Percentiles rank a stretch among this genome's conserved stretches.
phyloP scores from a whole-genome alignment of 2,329 filamentous ascomycete species.

The Penicillium brevicompactum region DNA sequence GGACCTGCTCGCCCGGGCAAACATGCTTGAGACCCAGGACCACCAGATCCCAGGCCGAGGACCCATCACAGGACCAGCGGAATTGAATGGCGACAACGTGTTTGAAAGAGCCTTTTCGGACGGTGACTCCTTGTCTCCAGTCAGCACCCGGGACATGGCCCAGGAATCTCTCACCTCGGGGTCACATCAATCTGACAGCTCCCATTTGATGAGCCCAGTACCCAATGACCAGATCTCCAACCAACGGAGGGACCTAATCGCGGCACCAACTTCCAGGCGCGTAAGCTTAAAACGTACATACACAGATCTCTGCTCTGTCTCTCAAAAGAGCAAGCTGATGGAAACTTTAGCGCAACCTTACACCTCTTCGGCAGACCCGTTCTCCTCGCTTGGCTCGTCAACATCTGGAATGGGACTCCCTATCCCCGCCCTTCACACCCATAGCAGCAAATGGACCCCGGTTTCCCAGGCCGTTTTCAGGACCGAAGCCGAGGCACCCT shows the following conservation, averaged over 20 bases:
- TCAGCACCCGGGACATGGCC: conserved; percentile 21
- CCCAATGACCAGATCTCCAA: conserved; percentile 35
- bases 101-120: conserved; percentile 80
- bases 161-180: conserved; percentile 22
- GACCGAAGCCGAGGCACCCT: conserved; percentile 85
- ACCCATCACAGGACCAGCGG: conserved; percentile 78
- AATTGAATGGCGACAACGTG: conserved; percentile 72
- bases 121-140: conserved; percentile 15
- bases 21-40: conserved; percentile 68
- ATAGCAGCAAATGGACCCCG: conserved; percentile 86
- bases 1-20: conserved; percentile 80
- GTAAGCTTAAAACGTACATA: conserved; percentile 80
- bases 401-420: conserved; percentile 42
- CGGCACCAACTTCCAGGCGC: conserved; percentile 59
- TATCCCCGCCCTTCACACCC: conserved; percentile 71
- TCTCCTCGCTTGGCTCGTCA: conserved; percentile 39
- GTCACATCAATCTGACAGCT: conserved; percentile 21
- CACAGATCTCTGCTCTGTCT: conserved; percentile 76
- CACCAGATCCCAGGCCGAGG: conserved; percentile 54
- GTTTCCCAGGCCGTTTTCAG: conserved; percentile 96
- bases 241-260: conserved; percentile 36
- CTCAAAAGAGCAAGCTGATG: conserved; percentile 78
- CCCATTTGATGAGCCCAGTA: conserved; percentile 31
- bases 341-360: conserved; percentile 86
- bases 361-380: conserved; percentile 53